phyloP scores from a whole-genome alignment of 495 filamentous ascomycete genomes.

The Neurospora sp. region DNA sequence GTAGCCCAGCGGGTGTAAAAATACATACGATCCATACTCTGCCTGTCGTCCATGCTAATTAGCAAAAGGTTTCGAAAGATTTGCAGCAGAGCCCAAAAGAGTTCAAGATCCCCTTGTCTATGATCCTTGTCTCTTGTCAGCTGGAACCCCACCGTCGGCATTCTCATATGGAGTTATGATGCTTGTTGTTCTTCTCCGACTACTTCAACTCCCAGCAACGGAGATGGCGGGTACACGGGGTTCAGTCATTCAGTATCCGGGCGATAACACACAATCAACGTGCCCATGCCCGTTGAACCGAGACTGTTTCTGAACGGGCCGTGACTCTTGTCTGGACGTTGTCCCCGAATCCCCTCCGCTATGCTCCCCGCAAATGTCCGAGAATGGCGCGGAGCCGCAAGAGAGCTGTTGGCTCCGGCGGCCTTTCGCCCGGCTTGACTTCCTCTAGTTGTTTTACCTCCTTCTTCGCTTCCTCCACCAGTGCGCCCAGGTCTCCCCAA shows the following conservation, averaged over 20 bases:
- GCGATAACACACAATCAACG: background rate
- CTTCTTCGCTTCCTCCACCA: conserved; percentile 49
- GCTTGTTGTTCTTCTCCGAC: background rate
- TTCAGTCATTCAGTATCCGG: background rate
- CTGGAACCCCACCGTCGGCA: background rate
- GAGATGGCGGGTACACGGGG: background rate
- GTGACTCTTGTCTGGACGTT: background rate
- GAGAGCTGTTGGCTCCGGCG: conserved; percentile 17
- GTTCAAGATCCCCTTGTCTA: background rate
- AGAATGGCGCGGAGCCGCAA: conserved; percentile 24
- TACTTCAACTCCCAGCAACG: background rate
- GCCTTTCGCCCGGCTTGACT: conserved; percentile 10
- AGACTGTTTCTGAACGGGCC: background rate
- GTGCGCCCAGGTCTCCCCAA: conserved; percentile 61
- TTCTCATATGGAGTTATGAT: background rate
- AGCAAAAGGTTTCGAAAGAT: background rate
- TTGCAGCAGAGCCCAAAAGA: background rate
- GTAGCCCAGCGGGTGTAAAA: background rate
- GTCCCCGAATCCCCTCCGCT: background rate
- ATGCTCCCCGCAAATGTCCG: conserved; percentile 17
- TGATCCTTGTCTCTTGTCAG: background rate
- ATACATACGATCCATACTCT: background rate
- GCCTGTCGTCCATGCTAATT: background rate
- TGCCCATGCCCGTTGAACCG: background rate
- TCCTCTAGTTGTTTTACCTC: conserved; percentile 38